Conservation (phyloP, 2,329 filamentous ascomycete genomes). For the Rutstroemia sp. region DNA sequence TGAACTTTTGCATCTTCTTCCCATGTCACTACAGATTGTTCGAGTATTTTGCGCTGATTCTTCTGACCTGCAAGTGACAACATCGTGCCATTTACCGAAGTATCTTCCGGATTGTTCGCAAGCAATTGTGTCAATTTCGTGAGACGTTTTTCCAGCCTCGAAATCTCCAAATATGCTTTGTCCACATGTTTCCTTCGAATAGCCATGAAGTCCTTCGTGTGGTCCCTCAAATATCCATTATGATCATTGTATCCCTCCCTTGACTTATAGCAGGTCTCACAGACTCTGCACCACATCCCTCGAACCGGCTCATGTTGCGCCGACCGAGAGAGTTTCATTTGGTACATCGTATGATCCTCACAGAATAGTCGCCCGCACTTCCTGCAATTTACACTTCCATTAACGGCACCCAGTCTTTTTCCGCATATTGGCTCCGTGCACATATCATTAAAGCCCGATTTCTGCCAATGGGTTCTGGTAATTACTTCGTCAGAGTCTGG, state of each 20-base stretch:
- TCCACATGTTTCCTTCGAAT: conserved; percentile 75
- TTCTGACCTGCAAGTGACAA: conserved; percentile 59
- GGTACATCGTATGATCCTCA: conserved; percentile 98
- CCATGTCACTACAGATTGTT: conserved; percentile 92
- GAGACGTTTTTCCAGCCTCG: conserved; percentile 81
- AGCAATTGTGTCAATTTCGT: conserved; percentile 84
- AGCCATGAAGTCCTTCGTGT: conserved; percentile 61
- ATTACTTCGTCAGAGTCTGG: conserved; percentile 84
- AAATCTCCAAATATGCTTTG: conserved; percentile 78
- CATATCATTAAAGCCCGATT: conserved; percentile 60
- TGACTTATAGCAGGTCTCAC: conserved; percentile 98
- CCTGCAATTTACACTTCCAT: conserved; percentile 84
- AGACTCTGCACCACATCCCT: conserved; percentile 90
- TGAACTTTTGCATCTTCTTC: conserved; percentile 78
- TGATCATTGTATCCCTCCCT: conserved; percentile 93
- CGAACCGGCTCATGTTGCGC: conserved; percentile 84
- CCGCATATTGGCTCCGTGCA: conserved; percentile 87
- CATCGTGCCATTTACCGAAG: conserved; percentile 42
- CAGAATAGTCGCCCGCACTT: conserved; percentile 92
- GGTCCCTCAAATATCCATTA: conserved; percentile 62
- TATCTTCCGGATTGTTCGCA: conserved; percentile 64
- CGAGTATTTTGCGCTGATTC: conserved; percentile 70
- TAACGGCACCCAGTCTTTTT: conserved; percentile 68
- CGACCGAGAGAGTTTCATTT: conserved; percentile 91
- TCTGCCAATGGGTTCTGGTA: conserved; percentile 83